These are phyloP conservation scores for Zygotorulaspora sp. DNA, from an alignment of 805 yeast genomes.

Conservation along the genomic window DNA sequence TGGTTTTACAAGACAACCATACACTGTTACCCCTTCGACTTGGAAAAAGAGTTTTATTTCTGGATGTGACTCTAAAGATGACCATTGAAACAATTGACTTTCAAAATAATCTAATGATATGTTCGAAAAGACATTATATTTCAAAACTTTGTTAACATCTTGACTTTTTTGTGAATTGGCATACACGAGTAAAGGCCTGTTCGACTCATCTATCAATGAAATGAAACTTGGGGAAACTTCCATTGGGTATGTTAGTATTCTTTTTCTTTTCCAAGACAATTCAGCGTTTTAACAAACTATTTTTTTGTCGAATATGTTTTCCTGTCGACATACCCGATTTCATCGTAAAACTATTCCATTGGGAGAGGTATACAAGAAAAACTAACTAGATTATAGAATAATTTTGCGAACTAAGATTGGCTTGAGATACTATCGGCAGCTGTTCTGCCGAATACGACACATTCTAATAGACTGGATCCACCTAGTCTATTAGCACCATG, in stretches of 20 bases:
- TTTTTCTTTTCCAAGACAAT: no score
- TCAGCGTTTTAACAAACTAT: no score
- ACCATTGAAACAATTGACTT: slow-evolving; percentile 27
- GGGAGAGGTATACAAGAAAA: no score
- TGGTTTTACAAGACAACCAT: slow-evolving; percentile 28
- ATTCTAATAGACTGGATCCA: slow-evolving; percentile 53
- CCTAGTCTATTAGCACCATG: slow-evolving; percentile 62
- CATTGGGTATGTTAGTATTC: no score
- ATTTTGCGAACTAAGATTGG: neutral
- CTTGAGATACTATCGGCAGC: slow-evolving; percentile 40
- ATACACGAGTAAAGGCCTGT: slow-evolving; percentile 29
- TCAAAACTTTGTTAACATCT: slow-evolving; percentile 24
- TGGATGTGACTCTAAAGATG: slow-evolving; percentile 15
- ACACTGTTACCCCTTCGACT: slow-evolving; percentile 30
- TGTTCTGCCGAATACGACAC: slow-evolving; percentile 56
- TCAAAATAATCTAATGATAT: slow-evolving; percentile 33
- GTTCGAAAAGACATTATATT: slow-evolving; percentile 33
- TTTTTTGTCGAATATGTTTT: no score
- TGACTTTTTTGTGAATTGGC: slow-evolving; percentile 15
- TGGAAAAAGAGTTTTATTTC: slow-evolving; percentile 25
- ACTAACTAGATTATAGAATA: no score
- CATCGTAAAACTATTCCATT: no score
- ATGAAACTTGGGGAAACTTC: slow-evolving; percentile 20
- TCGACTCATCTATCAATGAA: slow-evolving; percentile 24
- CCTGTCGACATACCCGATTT: no score